Evolutionary conservation across 2,329 filamentous ascomycete species (phyloP).

Genomic region (Trichoderma atroviride): DNA sequence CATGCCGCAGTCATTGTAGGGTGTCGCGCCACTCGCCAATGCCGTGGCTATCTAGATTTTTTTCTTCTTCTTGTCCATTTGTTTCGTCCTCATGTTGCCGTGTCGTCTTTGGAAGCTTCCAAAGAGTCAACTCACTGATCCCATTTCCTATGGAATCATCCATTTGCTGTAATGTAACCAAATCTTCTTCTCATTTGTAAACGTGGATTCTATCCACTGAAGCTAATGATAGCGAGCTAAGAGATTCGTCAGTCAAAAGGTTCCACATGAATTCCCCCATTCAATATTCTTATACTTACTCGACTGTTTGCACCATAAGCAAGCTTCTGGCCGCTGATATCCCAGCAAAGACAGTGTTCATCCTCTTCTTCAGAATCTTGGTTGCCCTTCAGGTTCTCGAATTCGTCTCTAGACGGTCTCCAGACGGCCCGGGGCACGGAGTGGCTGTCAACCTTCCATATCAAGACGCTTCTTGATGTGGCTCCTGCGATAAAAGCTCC

Average conservation of each 20-base stretch:
- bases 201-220: slow-evolving; percentile 42
- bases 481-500: slow-evolving; percentile 65
- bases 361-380: slow-evolving; percentile 56
- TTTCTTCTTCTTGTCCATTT: not conserved
- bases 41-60: not conserved
- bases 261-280: too few species aligned
- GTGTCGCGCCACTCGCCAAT: slow-evolving; percentile 8
- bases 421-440: slow-evolving; percentile 62
- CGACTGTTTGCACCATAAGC: slow-evolving; percentile 65
- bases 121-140: not conserved
- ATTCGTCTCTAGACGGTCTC: slow-evolving; percentile 54
- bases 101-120: not conserved
- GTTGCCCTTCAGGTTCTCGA: not conserved
- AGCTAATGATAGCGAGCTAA: slow-evolving; percentile 56
- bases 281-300: slow-evolving; percentile 47
- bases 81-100: not conserved
- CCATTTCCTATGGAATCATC: not conserved
- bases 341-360: slow-evolving; percentile 64
- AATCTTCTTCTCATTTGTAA: not conserved
- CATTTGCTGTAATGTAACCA: not conserved
- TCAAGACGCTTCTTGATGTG: slow-evolving; percentile 60
- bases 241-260: not conserved
- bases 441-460: slow-evolving; percentile 66
- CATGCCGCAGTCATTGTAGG: not conserved
- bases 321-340: slow-evolving; percentile 62